Conservation (phyloP, 441 rosid genomes). For the Melastoma candidum region DNA sequence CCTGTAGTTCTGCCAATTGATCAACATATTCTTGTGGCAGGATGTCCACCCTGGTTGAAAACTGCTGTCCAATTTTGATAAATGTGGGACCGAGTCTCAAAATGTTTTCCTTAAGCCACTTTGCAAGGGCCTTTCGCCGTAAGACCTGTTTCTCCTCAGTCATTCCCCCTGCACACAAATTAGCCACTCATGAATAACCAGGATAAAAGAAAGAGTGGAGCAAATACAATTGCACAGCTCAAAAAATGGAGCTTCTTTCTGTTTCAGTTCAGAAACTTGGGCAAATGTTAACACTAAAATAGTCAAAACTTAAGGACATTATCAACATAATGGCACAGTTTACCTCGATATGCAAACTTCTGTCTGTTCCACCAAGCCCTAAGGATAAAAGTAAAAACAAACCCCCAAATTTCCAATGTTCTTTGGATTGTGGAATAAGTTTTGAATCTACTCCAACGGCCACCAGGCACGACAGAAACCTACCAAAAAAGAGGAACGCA, state of each 20-base stretch:
- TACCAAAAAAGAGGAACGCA: conserved; percentile 10
- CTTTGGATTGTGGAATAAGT: conserved; percentile 89
- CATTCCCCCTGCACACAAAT: conserved; percentile 63
- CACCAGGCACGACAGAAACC: conserved; percentile 97
- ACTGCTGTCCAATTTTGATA: conserved; percentile 96
- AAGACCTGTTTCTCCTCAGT: conserved; percentile 62
- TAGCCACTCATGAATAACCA: background rate
- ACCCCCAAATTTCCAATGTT: conserved; percentile 96
- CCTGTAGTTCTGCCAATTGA: conserved; percentile 97
- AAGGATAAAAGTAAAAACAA: conserved; percentile 58
- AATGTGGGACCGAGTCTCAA: conserved; percentile 95
- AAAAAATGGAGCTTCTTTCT: no score
- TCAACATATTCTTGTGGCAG: conserved; percentile 98
- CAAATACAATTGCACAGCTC: background rate
- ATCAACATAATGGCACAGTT: conserved; percentile 4
- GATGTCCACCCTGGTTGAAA: conserved; percentile 95
- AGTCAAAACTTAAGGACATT: background rate
- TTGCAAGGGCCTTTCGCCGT: conserved; percentile 71
- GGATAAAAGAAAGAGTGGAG: background rate
- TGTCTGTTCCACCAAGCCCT: conserved; percentile 77
- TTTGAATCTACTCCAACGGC: conserved; percentile 95
- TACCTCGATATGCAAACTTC: conserved; percentile 86
- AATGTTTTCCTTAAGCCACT: conserved; percentile 89
- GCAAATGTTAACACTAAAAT: no score
- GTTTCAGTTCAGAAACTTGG: no score